Evolutionary conservation across 202 grass and related monocot genomes (phyloP), one percentile per base, ranked within the genome.

Genomic region (Cymbopogon flexuosus): DNA sequence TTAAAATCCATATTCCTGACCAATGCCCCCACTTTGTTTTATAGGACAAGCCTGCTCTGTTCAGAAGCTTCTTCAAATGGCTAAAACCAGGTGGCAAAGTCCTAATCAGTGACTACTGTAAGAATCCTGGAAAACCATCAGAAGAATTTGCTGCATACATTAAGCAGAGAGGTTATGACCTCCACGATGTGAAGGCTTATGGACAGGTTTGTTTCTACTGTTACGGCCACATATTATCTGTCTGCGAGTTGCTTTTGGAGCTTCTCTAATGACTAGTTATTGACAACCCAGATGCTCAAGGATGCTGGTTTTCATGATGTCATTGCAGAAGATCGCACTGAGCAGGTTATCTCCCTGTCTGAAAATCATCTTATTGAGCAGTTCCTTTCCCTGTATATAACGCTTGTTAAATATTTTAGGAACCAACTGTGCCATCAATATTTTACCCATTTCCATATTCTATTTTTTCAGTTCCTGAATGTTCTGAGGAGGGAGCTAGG

Each of bases 81-180:
- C 75, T 99, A 24, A 99, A 93, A 83, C 90, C 96, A 23, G 96
- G 90, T 2, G 96, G 90, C 66, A 99, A 96, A 88, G 79, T 99
- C 83, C 80, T 99, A 47, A 93, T 99, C 77, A 93, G 85, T 69
- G 96, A 99, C 34, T 99, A 99, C 83, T 99, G 96, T 73, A 99
- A 87, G 74, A 99, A 70, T 61, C 75, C 83, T 69, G 90, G 96
- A 16, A 86, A 76, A 54, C 85, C 96, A 5, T 95, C 96, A 4
- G 92, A 91, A 47, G 92, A 90, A 54, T 99, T 99, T 58, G 77
- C 84, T n/a, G 86, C 67, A 2, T 99, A 99, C 76, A 96, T 99
- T 29, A 87, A 87, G 69, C 85, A 90, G 80, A 91, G 96, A 58
- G 92, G 96, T 35, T 99, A 99, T 66, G 88, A 99, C 81, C 92